Evolutionary conservation across 2,329 filamentous ascomycete species (phyloP).

Genomic region (Sclerotinia nivalis): DNA sequence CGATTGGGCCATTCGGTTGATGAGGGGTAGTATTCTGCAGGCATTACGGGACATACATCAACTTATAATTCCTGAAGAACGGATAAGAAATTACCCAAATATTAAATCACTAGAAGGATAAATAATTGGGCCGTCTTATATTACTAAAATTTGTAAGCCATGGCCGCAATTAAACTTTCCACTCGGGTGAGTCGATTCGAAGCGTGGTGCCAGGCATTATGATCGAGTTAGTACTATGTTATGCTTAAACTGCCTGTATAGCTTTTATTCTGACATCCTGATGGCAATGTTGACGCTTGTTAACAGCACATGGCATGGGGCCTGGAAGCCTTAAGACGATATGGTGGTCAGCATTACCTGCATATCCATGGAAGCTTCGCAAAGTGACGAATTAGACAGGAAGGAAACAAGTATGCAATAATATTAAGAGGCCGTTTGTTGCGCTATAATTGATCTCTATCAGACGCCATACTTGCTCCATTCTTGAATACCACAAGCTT

Average conservation of each 20-base stretch:
- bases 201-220: not conserved
- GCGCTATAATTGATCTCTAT: not conserved
- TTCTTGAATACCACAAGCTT: not conserved
- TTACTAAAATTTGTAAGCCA: conserved; percentile 2
- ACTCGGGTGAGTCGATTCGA: not conserved
- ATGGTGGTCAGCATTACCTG: conserved; percentile 16
- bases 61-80: not conserved
- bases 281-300: not conserved
- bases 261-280: conserved; percentile 15
- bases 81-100: not conserved
- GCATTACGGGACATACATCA: not conserved
- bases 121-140: conserved; percentile 5
- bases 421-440: not conserved
- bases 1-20: not conserved
- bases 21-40: not conserved
- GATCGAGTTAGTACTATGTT: not conserved
- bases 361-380: not conserved
- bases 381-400: not conserved
- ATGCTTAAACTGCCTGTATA: conserved; percentile 1
- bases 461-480: not conserved
- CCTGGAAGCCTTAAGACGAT: not conserved
- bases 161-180: not conserved
- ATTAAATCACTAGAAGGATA: not conserved
- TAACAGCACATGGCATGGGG: not conserved
- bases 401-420: not conserved